phyloP scores from a whole-genome alignment of 2,329 filamentous ascomycete species.

The Aspergillus pseudoglaucus region DNA sequence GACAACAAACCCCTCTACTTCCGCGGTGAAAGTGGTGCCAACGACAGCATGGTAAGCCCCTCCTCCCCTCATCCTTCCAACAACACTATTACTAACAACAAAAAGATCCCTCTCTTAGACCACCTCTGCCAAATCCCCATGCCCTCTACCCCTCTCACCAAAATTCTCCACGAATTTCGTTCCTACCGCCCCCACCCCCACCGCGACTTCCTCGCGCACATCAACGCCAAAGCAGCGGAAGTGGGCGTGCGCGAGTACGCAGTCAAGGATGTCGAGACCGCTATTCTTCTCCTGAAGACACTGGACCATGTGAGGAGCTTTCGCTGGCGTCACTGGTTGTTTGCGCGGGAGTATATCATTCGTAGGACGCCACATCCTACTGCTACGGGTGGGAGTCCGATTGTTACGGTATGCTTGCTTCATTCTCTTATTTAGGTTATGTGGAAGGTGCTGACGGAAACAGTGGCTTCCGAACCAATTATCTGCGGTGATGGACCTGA shows the following conservation, averaged over 20 bases:
- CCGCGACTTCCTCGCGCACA: slow-evolving; percentile 71
- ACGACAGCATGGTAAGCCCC: slow-evolving; percentile 70
- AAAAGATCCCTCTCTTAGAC: slow-evolving; percentile 72
- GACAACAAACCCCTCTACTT: slow-evolving; percentile 67
- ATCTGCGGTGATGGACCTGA: slow-evolving; percentile 44
- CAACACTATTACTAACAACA: background rate
- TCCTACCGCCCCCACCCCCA: slow-evolving; percentile 85
- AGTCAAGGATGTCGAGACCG: slow-evolving; percentile 33
- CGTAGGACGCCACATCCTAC: slow-evolving; percentile 40
- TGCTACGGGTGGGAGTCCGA: slow-evolving; percentile 44
- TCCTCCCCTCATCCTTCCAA: background rate
- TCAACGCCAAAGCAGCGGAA: slow-evolving; percentile 50
- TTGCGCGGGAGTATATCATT: slow-evolving; percentile 45
- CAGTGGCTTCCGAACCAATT: slow-evolving; percentile 45
- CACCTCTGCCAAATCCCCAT: slow-evolving; percentile 80
- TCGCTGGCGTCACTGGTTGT: slow-evolving; percentile 46
- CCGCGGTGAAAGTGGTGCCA: slow-evolving; percentile 87
- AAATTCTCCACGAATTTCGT: slow-evolving; percentile 82
- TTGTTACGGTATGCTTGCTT: slow-evolving; percentile 36
- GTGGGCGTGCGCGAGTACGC: slow-evolving; percentile 35
- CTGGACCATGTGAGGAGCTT: slow-evolving; percentile 45
- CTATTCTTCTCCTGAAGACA: slow-evolving; percentile 39
- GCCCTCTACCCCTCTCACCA: slow-evolving; percentile 81
- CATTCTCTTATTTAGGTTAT: background rate
- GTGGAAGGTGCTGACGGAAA: background rate